Evolutionary conservation across 192 early-diverging fungal genomes (phyloP).

Genomic region (Endogone sp.): DNA sequence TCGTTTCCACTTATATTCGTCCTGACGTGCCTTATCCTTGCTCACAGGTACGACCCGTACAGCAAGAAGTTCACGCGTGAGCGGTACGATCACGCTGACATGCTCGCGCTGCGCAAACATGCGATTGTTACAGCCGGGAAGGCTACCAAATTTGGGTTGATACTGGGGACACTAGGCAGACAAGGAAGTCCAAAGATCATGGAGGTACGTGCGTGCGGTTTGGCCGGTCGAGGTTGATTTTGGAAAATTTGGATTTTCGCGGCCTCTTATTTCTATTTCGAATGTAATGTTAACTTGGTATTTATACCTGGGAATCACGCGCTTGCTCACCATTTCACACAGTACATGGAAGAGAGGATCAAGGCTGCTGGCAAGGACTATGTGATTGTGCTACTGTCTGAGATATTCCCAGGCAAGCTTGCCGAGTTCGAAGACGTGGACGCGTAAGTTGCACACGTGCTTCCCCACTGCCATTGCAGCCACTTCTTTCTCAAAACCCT

Average conservation of each 20-base stretch:
- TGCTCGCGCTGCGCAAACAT: constrained; percentile 79
- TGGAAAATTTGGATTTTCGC: too few species aligned
- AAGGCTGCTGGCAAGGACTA: constrained; percentile 56
- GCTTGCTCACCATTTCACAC: too few species aligned
- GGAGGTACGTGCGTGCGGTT: constrained; percentile 36
- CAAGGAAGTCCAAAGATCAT: constrained; percentile 94
- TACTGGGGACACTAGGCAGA: constrained; percentile 92
- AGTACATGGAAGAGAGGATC: constrained; percentile 64
- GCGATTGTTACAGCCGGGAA: constrained; percentile 74
- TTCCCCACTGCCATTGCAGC: neutral
- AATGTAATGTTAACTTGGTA: too few species aligned
- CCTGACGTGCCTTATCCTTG: constrained; percentile 1
- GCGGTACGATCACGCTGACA: constrained; percentile 89
- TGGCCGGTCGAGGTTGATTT: too few species aligned
- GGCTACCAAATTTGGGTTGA: constrained; percentile 83
- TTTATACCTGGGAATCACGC: too few species aligned
- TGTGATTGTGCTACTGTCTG: constrained; percentile 80
- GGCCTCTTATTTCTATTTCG: too few species aligned
- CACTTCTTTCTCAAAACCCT: neutral
- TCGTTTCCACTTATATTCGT: neutral
- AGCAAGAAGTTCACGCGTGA: constrained; percentile 89
- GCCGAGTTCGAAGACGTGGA: constrained; percentile 82
- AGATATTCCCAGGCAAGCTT: constrained; percentile 94
- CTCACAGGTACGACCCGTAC: constrained; percentile 84
- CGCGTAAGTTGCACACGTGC: constrained; percentile 39